These are phyloP conservation scores for Tricholoma matsutake DNA, from an alignment of 768 basidiomycete species.

Conservation along the genomic window DNA sequence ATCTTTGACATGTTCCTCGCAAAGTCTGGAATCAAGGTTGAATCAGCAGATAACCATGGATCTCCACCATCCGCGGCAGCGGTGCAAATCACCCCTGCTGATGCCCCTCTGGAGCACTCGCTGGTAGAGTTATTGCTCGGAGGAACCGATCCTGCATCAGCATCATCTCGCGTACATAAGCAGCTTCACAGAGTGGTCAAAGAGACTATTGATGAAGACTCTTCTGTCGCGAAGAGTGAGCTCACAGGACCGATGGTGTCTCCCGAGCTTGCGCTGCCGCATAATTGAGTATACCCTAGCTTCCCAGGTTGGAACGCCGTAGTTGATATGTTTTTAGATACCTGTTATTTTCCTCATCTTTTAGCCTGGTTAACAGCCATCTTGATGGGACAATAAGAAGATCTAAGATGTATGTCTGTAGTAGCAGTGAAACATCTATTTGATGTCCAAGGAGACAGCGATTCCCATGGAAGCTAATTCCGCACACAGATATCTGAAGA, in stretches of 20 bases:
- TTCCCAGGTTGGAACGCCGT: background rate
- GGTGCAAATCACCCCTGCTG: conserved; percentile 15
- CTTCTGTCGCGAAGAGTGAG: background rate
- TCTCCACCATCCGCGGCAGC: conserved; percentile 29
- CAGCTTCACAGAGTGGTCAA: background rate
- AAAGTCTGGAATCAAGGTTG: conserved; percentile 45
- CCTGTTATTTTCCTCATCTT: background rate
- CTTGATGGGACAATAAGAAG: background rate
- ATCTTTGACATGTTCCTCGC: conserved; percentile 81
- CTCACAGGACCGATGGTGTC: background rate
- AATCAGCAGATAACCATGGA: conserved; percentile 28
- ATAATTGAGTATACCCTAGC: conserved; percentile 6
- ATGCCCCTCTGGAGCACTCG: conserved; percentile 41
- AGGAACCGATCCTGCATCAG: conserved; percentile 13
- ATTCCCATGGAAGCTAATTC: conserved; percentile 99
- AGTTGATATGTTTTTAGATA: background rate
- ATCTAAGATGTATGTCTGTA: background rate
- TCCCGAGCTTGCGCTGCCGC: background rate
- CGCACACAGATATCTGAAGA: conserved; percentile 90
- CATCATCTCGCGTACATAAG: conserved; percentile 8
- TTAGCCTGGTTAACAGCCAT: background rate
- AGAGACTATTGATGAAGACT: background rate
- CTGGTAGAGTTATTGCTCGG: conserved; percentile 49
- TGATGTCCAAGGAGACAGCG: conserved; percentile 78
- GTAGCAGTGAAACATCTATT: conserved; percentile 27